Conservation (phyloP, 1,284 basidiomycete species). For the Clitocybe nebularis region DNA sequence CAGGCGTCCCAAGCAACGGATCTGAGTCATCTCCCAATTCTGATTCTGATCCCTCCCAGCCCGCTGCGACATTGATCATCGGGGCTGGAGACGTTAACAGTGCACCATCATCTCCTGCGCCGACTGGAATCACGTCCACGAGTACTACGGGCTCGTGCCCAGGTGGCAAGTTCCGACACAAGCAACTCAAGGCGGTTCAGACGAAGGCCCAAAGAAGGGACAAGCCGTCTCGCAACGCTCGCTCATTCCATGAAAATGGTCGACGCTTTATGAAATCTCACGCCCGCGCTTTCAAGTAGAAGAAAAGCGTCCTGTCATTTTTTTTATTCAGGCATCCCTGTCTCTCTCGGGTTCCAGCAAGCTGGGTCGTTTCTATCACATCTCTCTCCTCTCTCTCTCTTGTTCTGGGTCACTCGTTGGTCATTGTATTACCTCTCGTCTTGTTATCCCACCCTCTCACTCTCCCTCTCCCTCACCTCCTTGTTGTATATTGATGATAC, state of each 20-base stretch:
- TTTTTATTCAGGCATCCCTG: neutral
- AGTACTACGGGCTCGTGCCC: slow-evolving; percentile 3
- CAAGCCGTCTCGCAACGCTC: slow-evolving; percentile 11
- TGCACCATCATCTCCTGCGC: slow-evolving; percentile 7
- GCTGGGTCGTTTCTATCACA: slow-evolving; percentile 3
- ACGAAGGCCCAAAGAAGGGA: slow-evolving; percentile 10
- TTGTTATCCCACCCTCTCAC: no score
- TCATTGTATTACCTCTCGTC: no score
- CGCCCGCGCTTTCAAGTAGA: slow-evolving; percentile 12
- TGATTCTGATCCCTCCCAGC: neutral
- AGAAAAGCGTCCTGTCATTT: neutral
- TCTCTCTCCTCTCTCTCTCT: neutral
- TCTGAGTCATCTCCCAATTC: neutral
- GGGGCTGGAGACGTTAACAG: slow-evolving; percentile 1
- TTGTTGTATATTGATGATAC: no score
- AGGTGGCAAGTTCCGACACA: slow-evolving; percentile 16
- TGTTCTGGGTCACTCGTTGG: no score
- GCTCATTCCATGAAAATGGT: slow-evolving; percentile 9
- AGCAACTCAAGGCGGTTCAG: slow-evolving; percentile 13
- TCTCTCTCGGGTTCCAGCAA: slow-evolving; percentile 2
- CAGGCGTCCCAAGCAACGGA: neutral
- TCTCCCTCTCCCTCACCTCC: no score
- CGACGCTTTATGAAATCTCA: slow-evolving; percentile 14
- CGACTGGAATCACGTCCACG: neutral
- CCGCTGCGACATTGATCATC: slow-evolving; percentile 1